phyloP scores from a whole-genome alignment of 2,329 filamentous ascomycete genomes.

The Didymella sp. region DNA sequence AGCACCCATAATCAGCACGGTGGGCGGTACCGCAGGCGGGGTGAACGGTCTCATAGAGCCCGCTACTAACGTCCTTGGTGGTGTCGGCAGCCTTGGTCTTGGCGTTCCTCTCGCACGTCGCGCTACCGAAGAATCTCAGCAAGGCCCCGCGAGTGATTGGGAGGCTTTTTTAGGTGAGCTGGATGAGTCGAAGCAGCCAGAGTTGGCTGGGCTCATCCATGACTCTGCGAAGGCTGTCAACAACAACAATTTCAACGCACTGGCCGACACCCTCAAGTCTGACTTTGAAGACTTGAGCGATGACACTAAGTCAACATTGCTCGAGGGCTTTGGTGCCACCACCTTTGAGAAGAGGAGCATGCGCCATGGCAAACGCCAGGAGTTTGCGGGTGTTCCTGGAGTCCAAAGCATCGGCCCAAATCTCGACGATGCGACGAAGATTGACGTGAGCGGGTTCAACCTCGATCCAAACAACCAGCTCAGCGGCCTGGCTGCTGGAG shows the following conservation, averaged over 20 bases:
- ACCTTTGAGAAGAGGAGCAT: neutral
- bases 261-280: slow-evolving; percentile 1
- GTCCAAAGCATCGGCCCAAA: slow-evolving; percentile 5
- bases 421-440: slow-evolving; percentile 9
- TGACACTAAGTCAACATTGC: neutral
- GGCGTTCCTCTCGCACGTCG: neutral
- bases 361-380: slow-evolving; percentile 8
- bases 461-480: neutral
- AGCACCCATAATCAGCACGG: neutral
- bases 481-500: neutral
- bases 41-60: too few species aligned
- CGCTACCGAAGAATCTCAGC: neutral
- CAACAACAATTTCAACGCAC: neutral
- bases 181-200: slow-evolving; percentile 10
- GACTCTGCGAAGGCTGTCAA: slow-evolving; percentile 6
- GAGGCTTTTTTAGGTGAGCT: slow-evolving; percentile 16
- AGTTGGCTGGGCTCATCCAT: slow-evolving; percentile 10
- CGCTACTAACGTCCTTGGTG: neutral
- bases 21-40: neutral
- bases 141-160: slow-evolving; percentile 10
- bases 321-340: neutral
- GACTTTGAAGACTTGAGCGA: slow-evolving; percentile 2
- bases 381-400: neutral
- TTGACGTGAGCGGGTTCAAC: neutral
- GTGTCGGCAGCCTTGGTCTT: too few species aligned